Conservation (phyloP, 2,329 filamentous ascomycete species). For the Pseudogymnoascus sp. region DNA sequence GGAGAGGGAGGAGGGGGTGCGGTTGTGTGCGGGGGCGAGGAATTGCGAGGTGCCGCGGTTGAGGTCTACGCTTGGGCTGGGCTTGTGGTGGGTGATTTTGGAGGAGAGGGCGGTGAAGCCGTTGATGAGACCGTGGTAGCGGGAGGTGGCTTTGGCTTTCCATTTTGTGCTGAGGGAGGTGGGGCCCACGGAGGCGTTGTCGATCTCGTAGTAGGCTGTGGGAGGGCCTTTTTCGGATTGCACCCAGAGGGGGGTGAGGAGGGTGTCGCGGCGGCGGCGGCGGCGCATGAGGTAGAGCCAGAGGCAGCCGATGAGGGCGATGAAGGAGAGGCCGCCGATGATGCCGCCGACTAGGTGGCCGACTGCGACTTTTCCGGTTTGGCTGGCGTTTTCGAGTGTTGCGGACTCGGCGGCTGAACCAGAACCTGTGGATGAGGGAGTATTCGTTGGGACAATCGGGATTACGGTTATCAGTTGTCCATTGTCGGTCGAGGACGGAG, state of each 20-base stretch:
- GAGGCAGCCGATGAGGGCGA: slow-evolving; percentile 22
- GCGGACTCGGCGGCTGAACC: background rate
- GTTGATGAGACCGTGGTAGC: background rate
- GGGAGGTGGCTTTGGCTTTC: slow-evolving; percentile 11
- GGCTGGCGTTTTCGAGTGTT: slow-evolving; percentile 11
- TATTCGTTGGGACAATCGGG: slow-evolving; percentile 11
- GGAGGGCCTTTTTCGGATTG: slow-evolving; percentile 9
- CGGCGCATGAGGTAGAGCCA: slow-evolving; percentile 21
- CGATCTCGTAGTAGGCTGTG: slow-evolving; percentile 21
- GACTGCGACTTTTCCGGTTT: slow-evolving; percentile 12
- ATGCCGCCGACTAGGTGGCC: slow-evolving; percentile 24
- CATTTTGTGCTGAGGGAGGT: slow-evolving; percentile 15
- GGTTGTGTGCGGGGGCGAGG: slow-evolving; percentile 32
- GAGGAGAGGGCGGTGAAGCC: slow-evolving; percentile 8
- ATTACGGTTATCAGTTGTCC: background rate
- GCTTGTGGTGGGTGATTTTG: slow-evolving; percentile 22
- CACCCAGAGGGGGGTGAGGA: background rate
- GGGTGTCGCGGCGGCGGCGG: slow-evolving; percentile 10
- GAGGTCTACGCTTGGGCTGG: slow-evolving; percentile 38
- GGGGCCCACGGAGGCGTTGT: slow-evolving; percentile 16
- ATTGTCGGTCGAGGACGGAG: background rate
- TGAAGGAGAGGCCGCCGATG: slow-evolving; percentile 21
- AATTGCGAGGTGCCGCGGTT: slow-evolving; percentile 48
- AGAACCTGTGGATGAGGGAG: background rate
- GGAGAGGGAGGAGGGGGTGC: slow-evolving; percentile 29